Evolutionary conservation across 352 stramenopile genomes (phyloP), one percentile per base, ranked within the genome.

Genomic region (Phytopythium sindhum): DNA sequence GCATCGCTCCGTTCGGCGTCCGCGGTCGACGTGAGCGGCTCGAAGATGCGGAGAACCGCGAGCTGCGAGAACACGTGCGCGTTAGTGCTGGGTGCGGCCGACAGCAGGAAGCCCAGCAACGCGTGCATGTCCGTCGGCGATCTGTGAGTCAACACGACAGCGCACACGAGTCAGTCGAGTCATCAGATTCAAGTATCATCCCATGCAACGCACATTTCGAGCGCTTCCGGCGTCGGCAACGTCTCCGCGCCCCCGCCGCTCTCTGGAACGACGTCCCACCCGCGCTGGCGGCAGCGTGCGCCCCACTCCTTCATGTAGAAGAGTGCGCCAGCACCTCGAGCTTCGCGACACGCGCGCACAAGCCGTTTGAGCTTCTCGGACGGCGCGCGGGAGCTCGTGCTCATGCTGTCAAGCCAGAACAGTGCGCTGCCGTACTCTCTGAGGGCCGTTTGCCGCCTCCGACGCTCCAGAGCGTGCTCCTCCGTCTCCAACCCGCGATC

Each of bases 41-140:
- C 69, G 60, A 82, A 89, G 63, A 80, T 80, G 17, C 81, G 75
- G 1, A 92, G 60, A 23, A 92, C 63, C 33, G 74, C 79, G 11
- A 92, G 65, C 51, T 90, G 83, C 11, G 83, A 86, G 57, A 78
- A 82, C 26, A 80, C 50, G 51, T 88, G 81, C 11, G 68, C 60
- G 24, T 77, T 82, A 2, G 70, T 71, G 10, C 69, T 74, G 11
- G 79, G 77, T 12, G 83, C 69, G 6, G 77, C 72, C 4, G 74
- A 74, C 14, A 90, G 61, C 26, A 88, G 50, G 54, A 92, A 90
- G 47, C 73, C 74, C 11, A 92, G 69, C 54, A 90, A 53, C 14
- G 74, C 61, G 0, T 67, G 70, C 45, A 90, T 56, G 35, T 89
- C 79, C 10, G 82, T 73, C 0, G 82, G 73, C 17, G 75, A 73